phyloP scores from a whole-genome alignment of 371 early-diverging fungal species.

The Mucor velutinosus region DNA sequence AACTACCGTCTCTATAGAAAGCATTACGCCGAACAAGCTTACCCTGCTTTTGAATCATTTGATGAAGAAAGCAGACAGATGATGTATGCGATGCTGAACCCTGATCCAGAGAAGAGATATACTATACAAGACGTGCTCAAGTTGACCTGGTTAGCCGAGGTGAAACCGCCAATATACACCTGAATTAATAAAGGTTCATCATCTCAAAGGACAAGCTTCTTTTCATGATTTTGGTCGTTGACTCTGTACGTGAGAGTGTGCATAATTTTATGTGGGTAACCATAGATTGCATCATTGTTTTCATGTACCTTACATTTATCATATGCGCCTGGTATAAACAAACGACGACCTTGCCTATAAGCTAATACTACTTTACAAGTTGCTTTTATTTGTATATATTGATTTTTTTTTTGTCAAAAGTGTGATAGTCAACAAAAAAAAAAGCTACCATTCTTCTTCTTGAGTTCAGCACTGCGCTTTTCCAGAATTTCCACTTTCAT shows the following conservation, averaged over 20 bases:
- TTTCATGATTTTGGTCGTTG: neutral
- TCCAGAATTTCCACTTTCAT: neutral
- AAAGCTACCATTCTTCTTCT: neutral
- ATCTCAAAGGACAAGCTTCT: neutral
- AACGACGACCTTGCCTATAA: neutral
- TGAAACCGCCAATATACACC: slow-evolving; percentile 1
- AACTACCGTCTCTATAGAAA: slow-evolving; percentile 67
- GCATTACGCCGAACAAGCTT: slow-evolving; percentile 26
- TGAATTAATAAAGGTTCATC: neutral
- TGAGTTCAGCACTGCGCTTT: neutral
- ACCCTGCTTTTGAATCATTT: slow-evolving; percentile 54
- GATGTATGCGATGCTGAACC: slow-evolving; percentile 51
- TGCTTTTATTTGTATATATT: neutral
- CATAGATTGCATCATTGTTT: neutral
- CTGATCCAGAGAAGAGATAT: slow-evolving; percentile 44
- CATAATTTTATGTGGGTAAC: neutral
- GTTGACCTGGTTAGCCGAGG: slow-evolving; percentile 43
- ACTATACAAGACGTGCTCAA: slow-evolving; percentile 41
- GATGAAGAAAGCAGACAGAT: slow-evolving; percentile 21
- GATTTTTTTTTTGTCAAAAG: neutral
- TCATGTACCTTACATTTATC: neutral
- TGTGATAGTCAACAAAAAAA: neutral
- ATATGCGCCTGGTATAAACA: neutral
- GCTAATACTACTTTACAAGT: neutral
- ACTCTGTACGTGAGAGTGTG: neutral